Evolutionary conservation across 129 eudicot genomes (phyloP).

Genomic region (Pseudognaphalium luteoalbum): DNA sequence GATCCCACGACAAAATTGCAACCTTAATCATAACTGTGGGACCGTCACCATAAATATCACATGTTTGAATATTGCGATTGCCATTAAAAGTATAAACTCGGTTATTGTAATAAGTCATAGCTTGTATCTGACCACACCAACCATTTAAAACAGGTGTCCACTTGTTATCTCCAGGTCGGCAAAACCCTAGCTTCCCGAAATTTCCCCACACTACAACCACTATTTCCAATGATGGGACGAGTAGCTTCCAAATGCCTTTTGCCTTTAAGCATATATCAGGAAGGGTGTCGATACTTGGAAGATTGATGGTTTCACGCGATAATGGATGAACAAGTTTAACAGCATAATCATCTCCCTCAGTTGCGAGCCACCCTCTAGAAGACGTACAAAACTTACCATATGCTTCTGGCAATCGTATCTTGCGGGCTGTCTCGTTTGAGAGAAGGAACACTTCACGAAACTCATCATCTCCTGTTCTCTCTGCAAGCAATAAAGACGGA

Average conservation of each 20-base stretch:
- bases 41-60: too few relatives aligned
- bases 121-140: too few relatives aligned
- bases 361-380: background rate
- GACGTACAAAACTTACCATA: background rate
- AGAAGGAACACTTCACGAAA: slow-evolving; percentile 1
- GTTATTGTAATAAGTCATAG: too few relatives aligned
- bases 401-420: background rate
- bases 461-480: background rate
- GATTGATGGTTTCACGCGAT: background rate
- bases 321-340: background rate
- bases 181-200: too few relatives aligned
- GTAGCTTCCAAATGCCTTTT: background rate
- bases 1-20: too few relatives aligned
- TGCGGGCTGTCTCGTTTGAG: background rate
- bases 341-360: background rate
- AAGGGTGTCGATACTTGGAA: background rate
- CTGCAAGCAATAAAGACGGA: background rate
- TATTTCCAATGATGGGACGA: too few relatives aligned
- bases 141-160: too few relatives aligned
- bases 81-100: too few relatives aligned
- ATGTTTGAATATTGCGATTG: too few relatives aligned
- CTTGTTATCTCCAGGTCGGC: too few relatives aligned
- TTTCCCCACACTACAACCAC: too few relatives aligned
- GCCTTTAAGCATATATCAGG: background rate
- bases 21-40: too few relatives aligned